These are phyloP conservation scores for Komagataella populi DNA, from an alignment of 805 yeast species.

Conservation along the genomic window DNA sequence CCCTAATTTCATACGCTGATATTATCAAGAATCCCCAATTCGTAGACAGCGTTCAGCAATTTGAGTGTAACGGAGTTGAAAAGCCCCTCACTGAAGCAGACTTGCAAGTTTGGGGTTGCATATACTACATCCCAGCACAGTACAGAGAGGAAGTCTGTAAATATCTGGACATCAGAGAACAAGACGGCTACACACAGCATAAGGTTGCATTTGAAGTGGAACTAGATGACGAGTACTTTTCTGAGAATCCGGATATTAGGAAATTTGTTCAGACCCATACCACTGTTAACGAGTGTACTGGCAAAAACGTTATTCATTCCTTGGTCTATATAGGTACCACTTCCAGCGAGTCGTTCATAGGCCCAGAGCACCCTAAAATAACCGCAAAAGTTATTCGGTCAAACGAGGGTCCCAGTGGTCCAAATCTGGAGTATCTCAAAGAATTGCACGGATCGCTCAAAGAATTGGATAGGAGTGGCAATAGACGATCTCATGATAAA, in stretches of 20 bases:
- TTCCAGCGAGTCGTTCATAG: slow-evolving; percentile 71
- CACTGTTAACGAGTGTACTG: slow-evolving; percentile 11
- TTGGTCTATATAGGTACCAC: slow-evolving; percentile 74
- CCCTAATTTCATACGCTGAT: slow-evolving; percentile 51
- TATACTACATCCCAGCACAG: slow-evolving; percentile 64
- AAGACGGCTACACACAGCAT: slow-evolving; percentile 74
- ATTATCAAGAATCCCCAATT: slow-evolving; percentile 27
- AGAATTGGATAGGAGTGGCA: slow-evolving; percentile 20
- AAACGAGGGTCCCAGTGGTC: slow-evolving; percentile 71
- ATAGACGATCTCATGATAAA: slow-evolving; percentile 17
- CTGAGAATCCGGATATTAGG: slow-evolving; percentile 9
- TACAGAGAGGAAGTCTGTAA: slow-evolving; percentile 46
- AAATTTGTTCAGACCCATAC: slow-evolving; percentile 16
- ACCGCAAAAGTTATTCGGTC: slow-evolving; percentile 50
- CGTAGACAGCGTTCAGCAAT: slow-evolving; percentile 23
- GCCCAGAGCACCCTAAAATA: slow-evolving; percentile 50
- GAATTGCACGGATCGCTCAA: slow-evolving; percentile 36
- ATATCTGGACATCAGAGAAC: slow-evolving; percentile 72
- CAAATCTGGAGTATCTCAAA: slow-evolving; percentile 57
- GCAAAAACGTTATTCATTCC: slow-evolving; percentile 34
- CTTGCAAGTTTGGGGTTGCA: slow-evolving; percentile 63
- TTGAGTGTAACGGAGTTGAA: slow-evolving; percentile 9
- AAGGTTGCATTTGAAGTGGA: slow-evolving; percentile 48
- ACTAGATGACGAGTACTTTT: slow-evolving; percentile 7
- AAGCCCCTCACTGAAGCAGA: slow-evolving; percentile 23